Percentiles rank a stretch among this genome's conserved stretches.
phyloP scores from a whole-genome alignment of 2,329 filamentous ascomycete genomes.

The Cercospora citrullina region DNA sequence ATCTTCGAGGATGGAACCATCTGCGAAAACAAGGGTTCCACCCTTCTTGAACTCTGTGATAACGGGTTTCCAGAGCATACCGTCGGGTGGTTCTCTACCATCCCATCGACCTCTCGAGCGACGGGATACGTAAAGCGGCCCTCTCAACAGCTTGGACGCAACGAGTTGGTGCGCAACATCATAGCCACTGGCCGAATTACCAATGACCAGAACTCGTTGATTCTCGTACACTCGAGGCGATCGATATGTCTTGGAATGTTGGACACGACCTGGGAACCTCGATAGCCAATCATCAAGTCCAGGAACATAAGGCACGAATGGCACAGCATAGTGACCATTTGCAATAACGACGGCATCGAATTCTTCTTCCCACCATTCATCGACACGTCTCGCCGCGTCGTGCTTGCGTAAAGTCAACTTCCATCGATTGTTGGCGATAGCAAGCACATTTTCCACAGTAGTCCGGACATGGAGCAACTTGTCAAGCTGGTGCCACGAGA shows the following conservation, averaged over 20 bases:
- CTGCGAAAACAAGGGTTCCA: constrained; percentile 33
- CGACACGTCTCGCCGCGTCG: constrained; percentile 47
- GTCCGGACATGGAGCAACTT: constrained; percentile 51
- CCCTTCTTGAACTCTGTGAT: constrained; percentile 46
- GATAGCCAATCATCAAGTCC: constrained; percentile 57
- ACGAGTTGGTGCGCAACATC: constrained; percentile 35
- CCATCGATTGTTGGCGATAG: constrained; percentile 44
- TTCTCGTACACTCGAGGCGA: constrained; percentile 13
- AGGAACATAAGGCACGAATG: constrained; percentile 47
- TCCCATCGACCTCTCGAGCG: constrained; percentile 55
- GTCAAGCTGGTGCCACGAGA: constrained; percentile 54
- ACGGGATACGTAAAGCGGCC: constrained; percentile 55
- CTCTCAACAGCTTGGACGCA: constrained; percentile 24
- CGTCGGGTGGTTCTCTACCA: constrained; percentile 48
- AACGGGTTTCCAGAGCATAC: constrained; percentile 57
- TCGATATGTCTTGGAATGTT: constrained; percentile 50
- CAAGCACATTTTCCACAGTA: constrained; percentile 53
- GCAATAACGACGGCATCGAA: constrained; percentile 46
- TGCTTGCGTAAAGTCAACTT: constrained; percentile 52
- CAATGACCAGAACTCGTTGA: constrained; percentile 35
- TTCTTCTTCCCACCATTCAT: constrained; percentile 56
- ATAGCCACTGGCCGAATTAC: constrained; percentile 39
- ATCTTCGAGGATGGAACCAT: constrained; percentile 30
- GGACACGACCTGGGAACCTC: constrained; percentile 48
- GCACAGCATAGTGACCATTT: constrained; percentile 39